phyloP scores from a whole-genome alignment of 202 grass and related monocot species.

The Schoenoplectus tabernaemontani region DNA sequence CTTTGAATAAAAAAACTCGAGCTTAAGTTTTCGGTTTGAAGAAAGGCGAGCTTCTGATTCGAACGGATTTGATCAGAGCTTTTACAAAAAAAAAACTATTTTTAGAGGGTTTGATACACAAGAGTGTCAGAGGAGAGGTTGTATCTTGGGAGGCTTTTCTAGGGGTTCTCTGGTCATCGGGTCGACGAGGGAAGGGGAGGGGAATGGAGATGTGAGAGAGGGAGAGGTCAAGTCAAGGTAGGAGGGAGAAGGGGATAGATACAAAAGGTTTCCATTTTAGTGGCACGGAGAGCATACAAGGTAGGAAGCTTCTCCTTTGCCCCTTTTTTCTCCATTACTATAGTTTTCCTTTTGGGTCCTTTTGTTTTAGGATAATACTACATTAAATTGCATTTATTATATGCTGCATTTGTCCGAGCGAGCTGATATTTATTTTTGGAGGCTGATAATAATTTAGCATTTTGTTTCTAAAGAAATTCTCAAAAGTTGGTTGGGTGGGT shows the following conservation, averaged over 20 bases:
- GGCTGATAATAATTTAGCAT: no score
- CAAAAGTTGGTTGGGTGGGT: no score
- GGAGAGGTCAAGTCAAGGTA: background rate
- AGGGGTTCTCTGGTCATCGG: background rate
- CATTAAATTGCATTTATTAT: background rate
- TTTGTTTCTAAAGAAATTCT: no score
- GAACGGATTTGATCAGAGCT: background rate
- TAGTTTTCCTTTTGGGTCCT: background rate
- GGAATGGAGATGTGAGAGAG: background rate
- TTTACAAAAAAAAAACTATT: background rate
- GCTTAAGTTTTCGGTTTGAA: background rate
- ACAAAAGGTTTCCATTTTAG: background rate
- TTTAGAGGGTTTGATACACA: background rate
- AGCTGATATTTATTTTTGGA: no score
- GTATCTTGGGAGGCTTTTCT: background rate
- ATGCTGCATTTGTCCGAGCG: background rate
- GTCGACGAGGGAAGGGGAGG: background rate
- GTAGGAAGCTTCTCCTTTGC: slow-evolving; percentile 20
- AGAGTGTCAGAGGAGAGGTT: background rate
- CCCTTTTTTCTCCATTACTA: background rate
- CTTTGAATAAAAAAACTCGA: slow-evolving; percentile 2
- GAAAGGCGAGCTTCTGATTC: background rate
- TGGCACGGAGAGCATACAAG: background rate
- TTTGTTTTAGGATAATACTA: background rate
- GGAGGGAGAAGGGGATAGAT: background rate